Evolutionary conservation across 805 yeast genomes (phyloP).

Genomic region (Pichia occidentalis): DNA sequence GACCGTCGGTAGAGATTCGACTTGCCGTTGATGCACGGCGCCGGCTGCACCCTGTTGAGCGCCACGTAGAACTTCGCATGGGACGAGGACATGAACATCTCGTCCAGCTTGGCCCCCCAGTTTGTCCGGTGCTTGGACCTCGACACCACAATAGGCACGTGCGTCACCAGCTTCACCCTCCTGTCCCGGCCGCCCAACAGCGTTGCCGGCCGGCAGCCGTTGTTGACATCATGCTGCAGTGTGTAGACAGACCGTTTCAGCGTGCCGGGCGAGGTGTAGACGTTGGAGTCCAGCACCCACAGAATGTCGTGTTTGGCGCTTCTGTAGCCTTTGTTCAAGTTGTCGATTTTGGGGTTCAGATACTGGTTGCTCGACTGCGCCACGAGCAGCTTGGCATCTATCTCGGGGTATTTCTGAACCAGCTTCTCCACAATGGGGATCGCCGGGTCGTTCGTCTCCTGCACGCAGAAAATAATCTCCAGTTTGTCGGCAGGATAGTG

Average conservation of each 20-base stretch:
- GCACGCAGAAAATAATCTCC: constrained; percentile 75
- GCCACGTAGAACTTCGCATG: constrained; percentile 82
- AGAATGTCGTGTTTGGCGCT: constrained; percentile 63
- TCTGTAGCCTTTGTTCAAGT: constrained; percentile 72
- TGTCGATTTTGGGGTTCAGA: constrained; percentile 87
- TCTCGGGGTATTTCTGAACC: constrained; percentile 44
- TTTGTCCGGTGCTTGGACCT: constrained; percentile 22
- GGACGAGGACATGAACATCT: constrained; percentile 75
- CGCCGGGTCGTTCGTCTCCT: constrained; percentile 55
- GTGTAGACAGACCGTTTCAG: constrained; percentile 57
- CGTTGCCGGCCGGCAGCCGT: constrained; percentile 33
- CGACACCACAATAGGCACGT: constrained; percentile 61
- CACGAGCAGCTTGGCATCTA: constrained; percentile 53
- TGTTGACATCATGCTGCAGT: constrained; percentile 42
- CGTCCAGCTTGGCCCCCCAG: constrained; percentile 68
- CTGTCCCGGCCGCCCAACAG: constrained; percentile 20
- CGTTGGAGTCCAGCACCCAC: constrained; percentile 85
- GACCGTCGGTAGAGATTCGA: constrained; percentile 70
- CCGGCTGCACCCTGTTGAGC: constrained; percentile 64
- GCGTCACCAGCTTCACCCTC: constrained; percentile 68
- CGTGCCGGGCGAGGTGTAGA: constrained; percentile 65
- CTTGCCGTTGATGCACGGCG: constrained; percentile 90
- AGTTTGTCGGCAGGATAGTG: constrained; percentile 52
- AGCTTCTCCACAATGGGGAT: constrained; percentile 48
- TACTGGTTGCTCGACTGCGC: too few species aligned